A percentile compares a stretch with the other conserved stretches of the same genome.
phyloP scores from a whole-genome alignment of 177 flowering plant genomes.

The Vitis hybrid region DNA sequence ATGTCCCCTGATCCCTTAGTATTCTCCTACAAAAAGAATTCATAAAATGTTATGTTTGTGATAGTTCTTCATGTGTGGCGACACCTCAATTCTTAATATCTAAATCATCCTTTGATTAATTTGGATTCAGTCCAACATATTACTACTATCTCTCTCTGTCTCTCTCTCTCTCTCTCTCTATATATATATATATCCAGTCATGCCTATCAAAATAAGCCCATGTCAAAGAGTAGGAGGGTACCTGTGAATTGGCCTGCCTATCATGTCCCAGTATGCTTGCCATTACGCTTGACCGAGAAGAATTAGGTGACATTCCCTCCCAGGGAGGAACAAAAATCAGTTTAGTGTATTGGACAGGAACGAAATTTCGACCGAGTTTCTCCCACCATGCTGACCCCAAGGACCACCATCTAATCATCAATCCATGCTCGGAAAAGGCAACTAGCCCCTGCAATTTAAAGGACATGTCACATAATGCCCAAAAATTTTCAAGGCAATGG shows the following conservation, averaged over 20 bases:
- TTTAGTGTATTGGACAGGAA: conserved; percentile 91
- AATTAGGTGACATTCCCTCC: conserved; percentile 92
- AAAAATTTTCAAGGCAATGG: not conserved
- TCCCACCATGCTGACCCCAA: conserved; percentile 98
- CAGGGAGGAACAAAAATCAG: conserved; percentile 94
- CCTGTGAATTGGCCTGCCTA: conserved; percentile 46
- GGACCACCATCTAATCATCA: conserved; percentile 99
- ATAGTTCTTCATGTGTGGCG: no score
- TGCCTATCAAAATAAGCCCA: not conserved
- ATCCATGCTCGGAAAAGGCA: conserved; percentile 93
- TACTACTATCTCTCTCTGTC: no score
- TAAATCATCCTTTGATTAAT: no score
- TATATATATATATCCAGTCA: not conserved
- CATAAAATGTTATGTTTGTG: not conserved
- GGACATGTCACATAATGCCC: not conserved
- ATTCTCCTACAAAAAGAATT: conserved; percentile 50
- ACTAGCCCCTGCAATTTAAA: conserved; percentile 71
- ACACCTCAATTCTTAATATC: no score
- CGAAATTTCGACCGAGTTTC: conserved; percentile 74
- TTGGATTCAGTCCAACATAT: not conserved
- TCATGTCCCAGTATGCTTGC: conserved; percentile 56
- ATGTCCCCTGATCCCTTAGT: conserved; percentile 28
- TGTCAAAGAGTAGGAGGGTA: conserved; percentile 21
- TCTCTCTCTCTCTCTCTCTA: no score
- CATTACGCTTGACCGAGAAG: conserved; percentile 84